Evolutionary conservation across 345 rosid genomes (phyloP), one percentile per base, ranked within the genome.

Genomic region (Streptanthus diversifolius): DNA sequence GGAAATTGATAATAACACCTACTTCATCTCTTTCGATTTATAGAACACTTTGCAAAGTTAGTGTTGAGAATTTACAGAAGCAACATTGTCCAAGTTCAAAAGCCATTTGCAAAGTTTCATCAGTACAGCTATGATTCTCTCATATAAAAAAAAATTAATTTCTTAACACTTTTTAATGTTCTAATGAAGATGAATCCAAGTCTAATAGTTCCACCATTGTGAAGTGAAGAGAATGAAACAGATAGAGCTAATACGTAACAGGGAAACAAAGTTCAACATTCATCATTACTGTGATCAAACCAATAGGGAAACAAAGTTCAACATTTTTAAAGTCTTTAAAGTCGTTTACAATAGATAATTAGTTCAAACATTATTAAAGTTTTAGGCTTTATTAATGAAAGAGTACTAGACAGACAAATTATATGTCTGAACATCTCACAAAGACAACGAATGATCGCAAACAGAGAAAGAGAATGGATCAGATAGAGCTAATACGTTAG

Each of bases 401-500:
- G 2, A 17, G 51, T 2, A 45, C 0, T 15, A 0, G 1, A 15
- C 21, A 43, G 21, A 39, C 17, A 43, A 1, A 43, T 40, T 14
- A 41, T 43, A 8, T 7, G 51, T 14, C n/a, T 14, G 18, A 45
- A 44, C 12, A 7, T 2, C n/a, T n/a, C n/a, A n/a, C n/a, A n/a
- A n/a, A n/a, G n/a, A n/a, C n/a, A n/a, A n/a, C n/a, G n/a, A n/a
- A n/a, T n/a, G n/a, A n/a, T n/a, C n/a, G n/a, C n/a, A n/a, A n/a
- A 8, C 52, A 47, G 52, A 47, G 12, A 3, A 59, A 62, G 65
- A 55, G 74, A 75, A 68, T 33, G 74, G 66, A 75, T 75, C 79
- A 75, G 79, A 68, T 68, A 75, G 79, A 75, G 79, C 74, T 75
- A 75, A 68, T 75, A 75, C 74, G 48, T 60, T 4, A 68, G 64